A percentile compares a stretch with the other conserved stretches of the same genome.
phyloP scores from a whole-genome alignment of 2,329 filamentous ascomycete species.

The Anisogramma anomala region DNA sequence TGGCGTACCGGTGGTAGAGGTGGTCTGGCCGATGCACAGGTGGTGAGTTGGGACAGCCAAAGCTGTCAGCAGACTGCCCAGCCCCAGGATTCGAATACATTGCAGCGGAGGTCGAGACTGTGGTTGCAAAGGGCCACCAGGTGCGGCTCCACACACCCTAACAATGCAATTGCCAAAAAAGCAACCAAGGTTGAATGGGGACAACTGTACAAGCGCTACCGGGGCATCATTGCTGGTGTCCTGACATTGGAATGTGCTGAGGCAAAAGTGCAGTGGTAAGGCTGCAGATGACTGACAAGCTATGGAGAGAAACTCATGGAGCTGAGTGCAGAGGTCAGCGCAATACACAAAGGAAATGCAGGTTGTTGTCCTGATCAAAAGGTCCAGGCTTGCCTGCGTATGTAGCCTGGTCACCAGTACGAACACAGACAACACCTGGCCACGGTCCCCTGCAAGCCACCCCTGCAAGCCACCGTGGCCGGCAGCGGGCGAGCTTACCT shows the following conservation, averaged over 20 bases:
- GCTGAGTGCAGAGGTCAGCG: neutral
- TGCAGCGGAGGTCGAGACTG: constrained; percentile 21
- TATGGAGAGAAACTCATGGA: neutral
- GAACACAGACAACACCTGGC: too few relatives aligned
- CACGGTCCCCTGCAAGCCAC: too few relatives aligned
- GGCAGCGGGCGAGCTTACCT: too few relatives aligned
- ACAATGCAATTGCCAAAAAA: constrained; percentile 5
- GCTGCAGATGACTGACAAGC: neutral
- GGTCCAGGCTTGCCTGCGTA: too few relatives aligned
- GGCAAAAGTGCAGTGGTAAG: neutral
- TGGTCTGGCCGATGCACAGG: constrained; percentile 40
- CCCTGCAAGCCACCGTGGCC: too few relatives aligned
- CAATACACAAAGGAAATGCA: neutral
- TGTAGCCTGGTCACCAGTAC: too few relatives aligned
- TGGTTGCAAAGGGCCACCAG: constrained; percentile 16
- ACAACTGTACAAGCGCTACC: constrained; percentile 25
- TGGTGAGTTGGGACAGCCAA: constrained; percentile 40
- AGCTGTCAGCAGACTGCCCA: constrained; percentile 55
- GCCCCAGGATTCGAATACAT: constrained; percentile 50
- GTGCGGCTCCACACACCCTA: constrained; percentile 1
- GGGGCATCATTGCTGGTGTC: constrained; percentile 36
- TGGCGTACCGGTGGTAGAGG: constrained; percentile 45
- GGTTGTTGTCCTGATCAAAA: too few relatives aligned
- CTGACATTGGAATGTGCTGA: constrained; percentile 9
- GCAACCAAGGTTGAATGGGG: constrained; percentile 6